Percentiles rank a stretch among this genome's conserved stretches.
Conservation (phyloP, 257 asterid genomes). For the Solanum sitiens region DNA sequence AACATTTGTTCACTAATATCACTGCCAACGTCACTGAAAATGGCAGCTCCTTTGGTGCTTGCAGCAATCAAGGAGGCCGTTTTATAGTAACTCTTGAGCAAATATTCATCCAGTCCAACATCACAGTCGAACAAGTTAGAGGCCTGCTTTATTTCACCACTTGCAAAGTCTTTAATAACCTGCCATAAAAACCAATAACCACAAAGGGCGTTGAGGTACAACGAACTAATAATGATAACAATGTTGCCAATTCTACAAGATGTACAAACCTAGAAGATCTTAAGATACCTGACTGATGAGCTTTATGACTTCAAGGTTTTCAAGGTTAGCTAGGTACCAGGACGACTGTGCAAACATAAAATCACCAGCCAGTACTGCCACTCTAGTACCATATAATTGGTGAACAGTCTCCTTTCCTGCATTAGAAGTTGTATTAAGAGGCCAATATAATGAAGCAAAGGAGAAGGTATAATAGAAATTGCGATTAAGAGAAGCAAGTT, state of each 20-base stretch:
- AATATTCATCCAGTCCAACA: slow-evolving; percentile 65
- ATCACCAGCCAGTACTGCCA: slow-evolving; percentile 96
- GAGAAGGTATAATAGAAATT: not conserved
- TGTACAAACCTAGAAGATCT: not conserved
- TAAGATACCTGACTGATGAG: slow-evolving; percentile 79
- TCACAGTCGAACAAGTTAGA: slow-evolving; percentile 82
- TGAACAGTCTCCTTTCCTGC: slow-evolving; percentile 91
- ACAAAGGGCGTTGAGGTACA: not conserved
- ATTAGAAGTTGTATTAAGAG: not conserved
- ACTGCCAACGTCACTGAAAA: slow-evolving; percentile 57
- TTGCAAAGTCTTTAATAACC: slow-evolving; percentile 96
- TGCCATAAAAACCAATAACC: slow-evolving; percentile 9
- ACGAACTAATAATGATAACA: not conserved
- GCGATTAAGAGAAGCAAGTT: not conserved
- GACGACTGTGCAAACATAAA: slow-evolving; percentile 97
- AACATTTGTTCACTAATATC: slow-evolving; percentile 60
- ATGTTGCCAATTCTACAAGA: not conserved
- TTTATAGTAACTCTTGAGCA: slow-evolving; percentile 87
- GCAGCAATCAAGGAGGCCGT: slow-evolving; percentile 94
- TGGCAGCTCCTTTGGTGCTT: slow-evolving; percentile 87
- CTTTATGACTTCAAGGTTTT: slow-evolving; percentile 88
- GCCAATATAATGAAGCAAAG: not conserved
- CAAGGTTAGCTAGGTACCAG: slow-evolving; percentile 95
- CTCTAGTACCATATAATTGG: slow-evolving; percentile 79
- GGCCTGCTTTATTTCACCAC: slow-evolving; percentile 97